These are phyloP conservation scores for Claviceps pusilla DNA, from an alignment of 2,329 filamentous ascomycete genomes.

Conservation along the genomic window DNA sequence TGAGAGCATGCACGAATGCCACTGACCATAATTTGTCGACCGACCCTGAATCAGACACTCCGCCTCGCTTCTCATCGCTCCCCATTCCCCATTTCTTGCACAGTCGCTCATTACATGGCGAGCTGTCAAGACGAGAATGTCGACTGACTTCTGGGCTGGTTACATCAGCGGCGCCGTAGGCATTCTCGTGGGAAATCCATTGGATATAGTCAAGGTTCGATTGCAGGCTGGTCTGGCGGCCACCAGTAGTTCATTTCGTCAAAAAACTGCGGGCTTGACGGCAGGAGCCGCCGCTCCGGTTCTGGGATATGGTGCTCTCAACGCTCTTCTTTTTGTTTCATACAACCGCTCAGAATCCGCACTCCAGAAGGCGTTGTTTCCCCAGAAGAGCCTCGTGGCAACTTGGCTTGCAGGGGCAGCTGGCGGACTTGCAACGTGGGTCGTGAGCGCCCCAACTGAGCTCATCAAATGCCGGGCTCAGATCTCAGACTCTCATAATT, in stretches of 20 bases:
- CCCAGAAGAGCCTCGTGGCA: conserved; percentile 39
- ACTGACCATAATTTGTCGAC: not conserved
- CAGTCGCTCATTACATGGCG: not conserved
- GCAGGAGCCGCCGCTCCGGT: conserved; percentile 71
- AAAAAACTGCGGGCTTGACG: conserved; percentile 26
- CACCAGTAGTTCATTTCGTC: conserved; percentile 7
- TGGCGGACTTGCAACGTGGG: conserved; percentile 72
- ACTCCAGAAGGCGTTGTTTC: conserved; percentile 1
- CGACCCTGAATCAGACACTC: not conserved
- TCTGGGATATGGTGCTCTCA: conserved; percentile 78
- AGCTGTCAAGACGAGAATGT: conserved; percentile 37
- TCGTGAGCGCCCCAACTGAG: conserved; percentile 78
- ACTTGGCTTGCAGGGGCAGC: conserved; percentile 68
- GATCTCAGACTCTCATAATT: conserved; percentile 33
- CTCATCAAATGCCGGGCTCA: conserved; percentile 82
- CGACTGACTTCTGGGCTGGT: conserved; percentile 84
- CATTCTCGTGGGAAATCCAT: conserved; percentile 77
- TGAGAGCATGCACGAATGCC: not conserved
- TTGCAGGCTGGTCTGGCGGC: conserved; percentile 44
- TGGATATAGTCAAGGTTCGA: conserved; percentile 51
- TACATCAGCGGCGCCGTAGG: conserved; percentile 76
- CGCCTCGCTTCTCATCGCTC: no score
- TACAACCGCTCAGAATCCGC: conserved; percentile 67
- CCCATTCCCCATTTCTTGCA: not conserved
- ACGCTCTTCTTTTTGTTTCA: conserved; percentile 75